phyloP scores from a whole-genome alignment of 345 rosid species.

The Erysimum cheiranthoides region DNA sequence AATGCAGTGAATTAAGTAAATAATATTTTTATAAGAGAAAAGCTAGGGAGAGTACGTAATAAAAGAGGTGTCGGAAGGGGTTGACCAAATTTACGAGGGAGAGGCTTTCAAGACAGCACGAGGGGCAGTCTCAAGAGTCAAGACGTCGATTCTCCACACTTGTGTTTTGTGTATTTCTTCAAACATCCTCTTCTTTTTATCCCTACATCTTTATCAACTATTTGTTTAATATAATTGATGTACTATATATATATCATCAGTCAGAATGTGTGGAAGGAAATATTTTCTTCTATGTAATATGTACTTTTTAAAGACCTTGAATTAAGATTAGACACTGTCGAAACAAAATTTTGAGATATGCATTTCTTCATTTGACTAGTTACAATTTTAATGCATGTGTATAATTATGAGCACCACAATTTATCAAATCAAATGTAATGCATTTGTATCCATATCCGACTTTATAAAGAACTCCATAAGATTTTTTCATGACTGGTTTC shows the following conservation, averaged over 20 bases:
- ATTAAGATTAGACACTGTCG: background rate
- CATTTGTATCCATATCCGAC: background rate
- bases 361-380: background rate
- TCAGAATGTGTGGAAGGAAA: constrained; percentile 30
- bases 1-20: constrained; percentile 25
- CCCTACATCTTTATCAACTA: background rate
- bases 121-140: constrained; percentile 34
- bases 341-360: background rate
- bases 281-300: constrained; percentile 1
- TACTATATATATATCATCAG: constrained; percentile 4
- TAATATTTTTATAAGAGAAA: background rate
- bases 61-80: constrained; percentile 41
- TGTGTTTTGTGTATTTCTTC: constrained; percentile 32
- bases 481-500: background rate
- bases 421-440: background rate
- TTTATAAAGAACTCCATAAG: background rate
- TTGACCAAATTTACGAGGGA: constrained; percentile 37
- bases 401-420: background rate
- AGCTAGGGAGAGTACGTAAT: constrained; percentile 32
- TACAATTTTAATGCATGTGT: background rate
- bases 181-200: background rate
- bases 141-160: constrained; percentile 24
- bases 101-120: constrained; percentile 45
- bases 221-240: background rate
- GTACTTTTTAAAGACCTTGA: constrained; percentile 12